Conservation (phyloP, 163 green algal genomes). For the Chlorella variabilis region DNA sequence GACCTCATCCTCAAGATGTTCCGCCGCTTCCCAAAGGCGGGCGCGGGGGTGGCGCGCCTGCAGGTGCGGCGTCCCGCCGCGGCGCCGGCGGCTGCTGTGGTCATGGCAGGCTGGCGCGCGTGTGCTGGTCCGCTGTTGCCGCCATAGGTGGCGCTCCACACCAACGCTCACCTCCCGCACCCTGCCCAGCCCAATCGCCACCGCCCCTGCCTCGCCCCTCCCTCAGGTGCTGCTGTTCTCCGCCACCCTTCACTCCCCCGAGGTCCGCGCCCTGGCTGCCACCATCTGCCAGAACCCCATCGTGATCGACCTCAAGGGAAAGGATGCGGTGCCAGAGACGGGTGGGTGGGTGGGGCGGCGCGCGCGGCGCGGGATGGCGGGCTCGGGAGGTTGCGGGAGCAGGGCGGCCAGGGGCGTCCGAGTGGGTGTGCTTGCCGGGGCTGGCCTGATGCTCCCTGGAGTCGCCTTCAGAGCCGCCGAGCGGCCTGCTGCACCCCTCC, state of each 20-base stretch:
- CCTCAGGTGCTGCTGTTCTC: conserved; percentile 86
- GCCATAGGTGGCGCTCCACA: too few relatives aligned
- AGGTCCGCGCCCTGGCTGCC: conserved; percentile 68
- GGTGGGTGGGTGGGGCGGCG: conserved; percentile 26
- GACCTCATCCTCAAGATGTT: conserved; percentile 79
- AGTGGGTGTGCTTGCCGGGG: too few relatives aligned
- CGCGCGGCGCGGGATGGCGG: too few relatives aligned
- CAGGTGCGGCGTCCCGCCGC: conserved; percentile 43
- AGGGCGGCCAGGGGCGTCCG: too few relatives aligned
- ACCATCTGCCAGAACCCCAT: conserved; percentile 75
- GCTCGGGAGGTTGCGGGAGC: too few relatives aligned
- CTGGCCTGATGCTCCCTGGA: too few relatives aligned
- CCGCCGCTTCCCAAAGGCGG: conserved; percentile 71
- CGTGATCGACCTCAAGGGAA: conserved; percentile 81
- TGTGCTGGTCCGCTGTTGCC: too few relatives aligned
- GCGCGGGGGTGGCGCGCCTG: conserved; percentile 63
- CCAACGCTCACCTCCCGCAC: background rate
- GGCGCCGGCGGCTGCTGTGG: too few relatives aligned
- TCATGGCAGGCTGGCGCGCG: background rate
- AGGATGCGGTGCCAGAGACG: conserved; percentile 45
- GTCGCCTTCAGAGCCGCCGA: too few relatives aligned
- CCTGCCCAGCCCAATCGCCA: background rate
- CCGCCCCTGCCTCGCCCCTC: background rate
- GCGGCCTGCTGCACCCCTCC: too few relatives aligned
- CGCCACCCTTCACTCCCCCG: conserved; percentile 85